Percentiles rank a stretch among this genome's conserved stretches.
Conservation (phyloP, 192 early-diverging fungal genomes). For the Endogone sp. region DNA sequence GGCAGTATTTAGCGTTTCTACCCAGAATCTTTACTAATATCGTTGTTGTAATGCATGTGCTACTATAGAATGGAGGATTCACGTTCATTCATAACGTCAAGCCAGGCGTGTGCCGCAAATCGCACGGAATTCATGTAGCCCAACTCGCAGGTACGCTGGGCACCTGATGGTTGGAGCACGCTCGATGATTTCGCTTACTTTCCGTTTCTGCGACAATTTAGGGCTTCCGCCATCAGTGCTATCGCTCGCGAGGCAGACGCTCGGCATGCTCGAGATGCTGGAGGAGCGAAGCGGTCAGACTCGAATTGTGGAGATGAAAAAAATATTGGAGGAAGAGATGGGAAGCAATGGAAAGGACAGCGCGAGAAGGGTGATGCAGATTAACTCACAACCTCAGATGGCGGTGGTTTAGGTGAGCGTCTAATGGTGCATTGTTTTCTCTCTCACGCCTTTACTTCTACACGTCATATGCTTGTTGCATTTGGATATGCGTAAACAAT, state of each 20-base stretch:
- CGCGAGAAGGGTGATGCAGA: too few relatives aligned
- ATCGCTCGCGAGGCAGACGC: neutral
- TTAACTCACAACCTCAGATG: too few relatives aligned
- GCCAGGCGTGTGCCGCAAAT: conserved; percentile 11
- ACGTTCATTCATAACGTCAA: conserved; percentile 13
- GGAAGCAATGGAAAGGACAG: too few relatives aligned
- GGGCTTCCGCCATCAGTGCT: neutral
- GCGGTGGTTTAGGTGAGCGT: too few relatives aligned
- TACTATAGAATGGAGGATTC: neutral
- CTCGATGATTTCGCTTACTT: neutral
- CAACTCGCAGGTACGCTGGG: conserved; percentile 11
- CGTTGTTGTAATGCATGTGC: neutral
- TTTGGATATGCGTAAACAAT: too few relatives aligned
- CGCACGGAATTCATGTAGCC: conserved; percentile 13
- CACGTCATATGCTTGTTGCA: too few relatives aligned
- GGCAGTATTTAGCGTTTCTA: neutral
- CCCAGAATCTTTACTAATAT: neutral
- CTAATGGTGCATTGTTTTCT: too few relatives aligned
- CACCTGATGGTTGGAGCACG: neutral
- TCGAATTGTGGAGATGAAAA: neutral
- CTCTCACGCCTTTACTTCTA: too few relatives aligned
- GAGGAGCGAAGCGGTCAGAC: neutral
- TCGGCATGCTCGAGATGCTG: neutral
- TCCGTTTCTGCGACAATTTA: neutral
- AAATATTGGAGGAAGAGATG: neutral